Percentiles rank a stretch among this genome's conserved stretches.
Evolutionary conservation across 352 stramenopile species (phyloP).

Genomic region (Globisporangium camurandrum): DNA sequence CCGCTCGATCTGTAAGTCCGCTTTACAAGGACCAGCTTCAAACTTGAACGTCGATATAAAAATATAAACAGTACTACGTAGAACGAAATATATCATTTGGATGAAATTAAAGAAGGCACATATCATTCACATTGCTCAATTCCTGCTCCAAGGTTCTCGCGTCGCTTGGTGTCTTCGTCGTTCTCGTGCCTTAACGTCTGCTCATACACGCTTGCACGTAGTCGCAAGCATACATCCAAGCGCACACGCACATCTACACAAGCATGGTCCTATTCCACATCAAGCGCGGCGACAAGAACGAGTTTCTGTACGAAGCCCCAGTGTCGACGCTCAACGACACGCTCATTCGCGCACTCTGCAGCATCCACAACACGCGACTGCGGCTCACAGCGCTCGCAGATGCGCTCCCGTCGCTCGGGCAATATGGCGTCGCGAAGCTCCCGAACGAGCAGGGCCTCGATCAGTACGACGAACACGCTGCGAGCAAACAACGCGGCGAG

Average conservation of each 20-base stretch:
- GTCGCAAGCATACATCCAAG: neutral
- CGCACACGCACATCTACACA: neutral
- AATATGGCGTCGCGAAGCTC: slow-evolving; percentile 83
- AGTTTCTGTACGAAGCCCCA: slow-evolving; percentile 89
- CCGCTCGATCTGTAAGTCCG: too few species aligned
- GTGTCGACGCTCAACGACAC: slow-evolving; percentile 67
- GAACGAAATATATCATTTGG: too few species aligned
- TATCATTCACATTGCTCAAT: too few species aligned
- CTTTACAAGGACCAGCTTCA: too few species aligned
- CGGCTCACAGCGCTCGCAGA: slow-evolving; percentile 65
- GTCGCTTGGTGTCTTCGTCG: too few species aligned
- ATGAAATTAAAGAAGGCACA: too few species aligned
- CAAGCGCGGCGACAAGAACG: slow-evolving; percentile 82
- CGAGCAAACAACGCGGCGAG: slow-evolving; percentile 49
- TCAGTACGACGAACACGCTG: slow-evolving; percentile 58
- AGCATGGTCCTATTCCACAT: slow-evolving; percentile 88
- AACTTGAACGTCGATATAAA: too few species aligned
- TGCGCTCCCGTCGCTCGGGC: slow-evolving; percentile 66
- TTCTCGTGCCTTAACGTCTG: neutral
- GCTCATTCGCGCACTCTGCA: slow-evolving; percentile 78
- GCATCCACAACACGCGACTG: slow-evolving; percentile 77
- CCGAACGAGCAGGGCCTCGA: slow-evolving; percentile 84
- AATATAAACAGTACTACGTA: too few species aligned
- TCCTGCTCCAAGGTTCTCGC: too few species aligned
- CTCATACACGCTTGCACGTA: neutral